Evolutionary conservation across 2,329 filamentous ascomycete species (phyloP).

Genomic region (Tolypocladium guangdongense): DNA sequence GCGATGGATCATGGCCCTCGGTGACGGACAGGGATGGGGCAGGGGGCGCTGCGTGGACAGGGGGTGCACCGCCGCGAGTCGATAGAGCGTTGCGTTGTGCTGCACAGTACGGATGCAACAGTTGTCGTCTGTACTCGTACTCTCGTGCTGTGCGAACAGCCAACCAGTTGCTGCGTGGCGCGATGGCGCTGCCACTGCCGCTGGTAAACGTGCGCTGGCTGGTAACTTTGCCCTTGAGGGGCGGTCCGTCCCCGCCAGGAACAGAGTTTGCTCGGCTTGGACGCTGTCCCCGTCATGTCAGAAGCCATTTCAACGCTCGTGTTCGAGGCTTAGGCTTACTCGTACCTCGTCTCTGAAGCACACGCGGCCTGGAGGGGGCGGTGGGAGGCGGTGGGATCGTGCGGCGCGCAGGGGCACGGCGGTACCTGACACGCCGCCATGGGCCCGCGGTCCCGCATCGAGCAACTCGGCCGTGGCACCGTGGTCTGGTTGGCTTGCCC

Average conservation of each 20-base stretch:
- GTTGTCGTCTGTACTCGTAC: neutral
- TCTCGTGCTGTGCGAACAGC: neutral
- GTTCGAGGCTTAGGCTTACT: neutral
- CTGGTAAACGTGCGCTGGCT: neutral
- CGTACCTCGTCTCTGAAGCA: neutral
- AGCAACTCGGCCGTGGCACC: neutral
- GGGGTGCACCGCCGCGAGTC: neutral
- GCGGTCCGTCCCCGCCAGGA: slow-evolving; percentile 5
- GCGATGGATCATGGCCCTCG: neutral
- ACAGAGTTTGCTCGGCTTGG: slow-evolving; percentile 3
- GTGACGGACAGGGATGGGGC: neutral
- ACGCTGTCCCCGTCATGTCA: neutral
- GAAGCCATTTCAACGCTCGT: neutral
- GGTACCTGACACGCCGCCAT: neutral
- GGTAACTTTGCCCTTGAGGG: neutral
- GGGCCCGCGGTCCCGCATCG: neutral
- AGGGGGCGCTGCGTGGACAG: neutral
- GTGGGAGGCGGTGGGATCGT: too few relatives aligned
- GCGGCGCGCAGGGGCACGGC: neutral
- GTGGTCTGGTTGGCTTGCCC: neutral
- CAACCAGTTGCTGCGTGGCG: neutral
- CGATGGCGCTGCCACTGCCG: neutral
- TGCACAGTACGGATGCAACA: neutral
- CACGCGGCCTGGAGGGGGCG: neutral
- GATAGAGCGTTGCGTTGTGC: neutral